These are phyloP conservation scores for Globisporangium ultimum DNA, from an alignment of 352 stramenopile species.

Conservation along the genomic window DNA sequence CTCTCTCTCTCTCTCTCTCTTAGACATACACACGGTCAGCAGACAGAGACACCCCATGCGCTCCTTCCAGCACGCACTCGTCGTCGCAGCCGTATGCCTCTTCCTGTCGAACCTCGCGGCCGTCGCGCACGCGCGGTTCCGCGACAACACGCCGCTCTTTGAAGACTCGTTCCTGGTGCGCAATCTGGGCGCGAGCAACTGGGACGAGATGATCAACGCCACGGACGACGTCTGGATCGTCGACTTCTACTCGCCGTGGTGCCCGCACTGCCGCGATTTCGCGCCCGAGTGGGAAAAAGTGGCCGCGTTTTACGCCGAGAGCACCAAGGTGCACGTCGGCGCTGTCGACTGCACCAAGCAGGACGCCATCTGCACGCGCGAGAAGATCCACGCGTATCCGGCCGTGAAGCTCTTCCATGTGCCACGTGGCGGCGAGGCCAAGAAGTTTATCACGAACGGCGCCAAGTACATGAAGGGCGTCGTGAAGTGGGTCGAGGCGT, in stretches of 20 bases:
- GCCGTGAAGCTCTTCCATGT: conserved; percentile 74
- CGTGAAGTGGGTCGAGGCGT: conserved; percentile 61
- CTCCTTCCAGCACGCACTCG: not conserved
- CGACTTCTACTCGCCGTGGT: conserved; percentile 87
- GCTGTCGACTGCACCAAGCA: conserved; percentile 76
- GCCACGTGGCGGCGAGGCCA: conserved; percentile 22
- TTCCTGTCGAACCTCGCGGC: not conserved
- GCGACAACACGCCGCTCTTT: conserved; percentile 61
- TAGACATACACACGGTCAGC: not conserved
- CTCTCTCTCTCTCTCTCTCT: not conserved
- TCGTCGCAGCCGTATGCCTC: not conserved
- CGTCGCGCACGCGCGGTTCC: conserved; percentile 18
- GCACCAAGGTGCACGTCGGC: conserved; percentile 52
- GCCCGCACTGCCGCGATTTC: conserved; percentile 76
- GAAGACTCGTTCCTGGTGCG: conserved; percentile 63
- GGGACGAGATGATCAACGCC: conserved; percentile 42
- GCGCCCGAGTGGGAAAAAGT: conserved; percentile 72
- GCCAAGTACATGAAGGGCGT: conserved; percentile 38
- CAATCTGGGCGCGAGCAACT: conserved; percentile 31
- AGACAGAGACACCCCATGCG: not conserved
- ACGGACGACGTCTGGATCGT: conserved; percentile 68
- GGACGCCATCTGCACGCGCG: conserved; percentile 47
- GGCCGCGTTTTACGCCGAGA: conserved; percentile 59
- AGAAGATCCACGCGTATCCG: conserved; percentile 66
- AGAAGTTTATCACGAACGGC: conserved; percentile 29